Percentiles rank a stretch among this genome's conserved stretches.
These are phyloP conservation scores for Xylariomycetidae sp. DNA, from an alignment of 2,329 filamentous ascomycete species.

Conservation along the genomic window DNA sequence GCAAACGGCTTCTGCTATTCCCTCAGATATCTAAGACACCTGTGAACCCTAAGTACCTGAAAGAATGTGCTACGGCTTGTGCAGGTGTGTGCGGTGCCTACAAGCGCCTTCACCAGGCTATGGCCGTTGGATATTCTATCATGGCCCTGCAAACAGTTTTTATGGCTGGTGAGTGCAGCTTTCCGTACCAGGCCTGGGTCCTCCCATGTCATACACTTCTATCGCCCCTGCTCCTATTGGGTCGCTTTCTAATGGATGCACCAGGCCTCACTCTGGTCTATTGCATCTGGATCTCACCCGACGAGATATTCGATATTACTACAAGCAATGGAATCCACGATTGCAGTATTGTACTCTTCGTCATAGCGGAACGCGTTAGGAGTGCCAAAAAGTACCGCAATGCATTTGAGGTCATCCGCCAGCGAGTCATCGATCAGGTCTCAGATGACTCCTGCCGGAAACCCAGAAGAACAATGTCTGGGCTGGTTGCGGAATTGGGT, in stretches of 20 bases:
- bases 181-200: neutral
- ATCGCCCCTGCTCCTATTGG: neutral
- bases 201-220: too few species aligned
- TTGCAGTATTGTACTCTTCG: slow-evolving; percentile 22
- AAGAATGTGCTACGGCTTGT: slow-evolving; percentile 13
- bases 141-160: slow-evolving; percentile 26
- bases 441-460: slow-evolving; percentile 3
- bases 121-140: slow-evolving; percentile 26
- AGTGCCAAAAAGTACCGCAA: slow-evolving; percentile 26
- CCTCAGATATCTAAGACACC: slow-evolving; percentile 18
- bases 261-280: slow-evolving; percentile 22
- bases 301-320: slow-evolving; percentile 21
- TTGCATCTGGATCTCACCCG: slow-evolving; percentile 24
- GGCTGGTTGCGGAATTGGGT: slow-evolving; percentile 2
- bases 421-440: slow-evolving; percentile 6
- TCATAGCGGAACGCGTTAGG: slow-evolving; percentile 25
- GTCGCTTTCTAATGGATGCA: neutral
- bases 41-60: slow-evolving; percentile 16
- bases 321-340: slow-evolving; percentile 13
- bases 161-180: slow-evolving; percentile 11
- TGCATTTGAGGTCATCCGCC: slow-evolving; percentile 18
- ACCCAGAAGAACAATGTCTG: slow-evolving; percentile 2
- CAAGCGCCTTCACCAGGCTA: slow-evolving; percentile 25
- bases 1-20: slow-evolving; percentile 16
- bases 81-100: slow-evolving; percentile 23